phyloP scores from a whole-genome alignment of 495 filamentous ascomycete species.

The Penicillium fimorum region DNA sequence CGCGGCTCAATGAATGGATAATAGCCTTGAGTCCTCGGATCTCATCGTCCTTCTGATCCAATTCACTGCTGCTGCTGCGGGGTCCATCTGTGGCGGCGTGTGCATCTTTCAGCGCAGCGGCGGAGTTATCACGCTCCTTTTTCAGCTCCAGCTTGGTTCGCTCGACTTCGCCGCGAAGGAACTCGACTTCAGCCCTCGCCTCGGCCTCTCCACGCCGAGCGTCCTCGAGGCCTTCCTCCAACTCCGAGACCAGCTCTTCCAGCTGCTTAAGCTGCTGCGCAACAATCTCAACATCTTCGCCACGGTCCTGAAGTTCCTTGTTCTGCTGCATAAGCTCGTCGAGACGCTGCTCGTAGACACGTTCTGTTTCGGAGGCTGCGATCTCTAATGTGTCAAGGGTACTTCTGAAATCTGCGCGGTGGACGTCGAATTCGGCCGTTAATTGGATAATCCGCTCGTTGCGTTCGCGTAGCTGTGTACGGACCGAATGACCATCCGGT shows the following conservation, averaged over 20 bases:
- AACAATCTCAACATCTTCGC: constrained; percentile 87
- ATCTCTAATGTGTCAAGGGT: constrained; percentile 96
- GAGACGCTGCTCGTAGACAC: constrained; percentile 92
- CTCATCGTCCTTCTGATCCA: constrained; percentile 95
- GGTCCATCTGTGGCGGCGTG: constrained; percentile 51
- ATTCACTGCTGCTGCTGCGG: constrained; percentile 58
- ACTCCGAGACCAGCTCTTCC: constrained; percentile 91
- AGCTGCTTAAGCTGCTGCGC: constrained; percentile 89
- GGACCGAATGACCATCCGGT: constrained; percentile 72
- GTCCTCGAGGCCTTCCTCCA: constrained; percentile 96
- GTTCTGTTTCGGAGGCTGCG: constrained; percentile 92
- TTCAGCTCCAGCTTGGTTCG: constrained; percentile 85
- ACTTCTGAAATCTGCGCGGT: constrained; percentile 92
- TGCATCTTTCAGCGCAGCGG: constrained; percentile 55
- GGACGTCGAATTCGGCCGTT: constrained; percentile 91
- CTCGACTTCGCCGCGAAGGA: constrained; percentile 93
- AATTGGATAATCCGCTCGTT: constrained; percentile 93
- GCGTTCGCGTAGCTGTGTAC: constrained; percentile 83
- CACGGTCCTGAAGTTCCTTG: constrained; percentile 73
- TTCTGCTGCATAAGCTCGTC: constrained; percentile 87
- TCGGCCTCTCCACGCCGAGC: constrained; percentile 95
- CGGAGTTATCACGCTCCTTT: constrained; percentile 85
- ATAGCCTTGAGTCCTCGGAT: constrained; percentile 96
- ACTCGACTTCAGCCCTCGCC: constrained; percentile 93
- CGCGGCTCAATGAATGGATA: constrained; percentile 87